Percentiles rank a stretch among this genome's conserved stretches.
Evolutionary conservation across 2,329 filamentous ascomycete species (phyloP).

Genomic region (Ophiognomonia clavigignenti-juglandacearum): DNA sequence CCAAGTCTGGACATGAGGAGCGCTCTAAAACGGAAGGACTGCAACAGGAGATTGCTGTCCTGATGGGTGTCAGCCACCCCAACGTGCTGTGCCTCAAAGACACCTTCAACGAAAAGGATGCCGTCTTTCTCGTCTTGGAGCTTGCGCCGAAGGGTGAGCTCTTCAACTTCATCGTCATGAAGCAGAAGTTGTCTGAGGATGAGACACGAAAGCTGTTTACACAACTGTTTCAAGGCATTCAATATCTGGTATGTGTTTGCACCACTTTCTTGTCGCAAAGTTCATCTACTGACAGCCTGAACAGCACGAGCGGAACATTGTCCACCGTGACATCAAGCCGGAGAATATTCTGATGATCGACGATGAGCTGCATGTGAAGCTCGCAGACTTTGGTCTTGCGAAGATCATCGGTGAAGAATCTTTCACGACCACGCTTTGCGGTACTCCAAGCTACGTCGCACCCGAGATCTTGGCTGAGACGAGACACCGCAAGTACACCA

Average conservation of each 20-base stretch:
- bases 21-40: constrained; percentile 78
- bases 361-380: constrained; percentile 78
- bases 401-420: constrained; percentile 99
- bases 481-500: constrained; percentile 81
- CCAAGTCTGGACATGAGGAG: constrained; percentile 78
- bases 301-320: constrained; percentile 93
- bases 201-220: constrained; percentile 84
- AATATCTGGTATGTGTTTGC: constrained; percentile 70
- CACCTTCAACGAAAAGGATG: constrained; percentile 86
- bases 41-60: constrained; percentile 91
- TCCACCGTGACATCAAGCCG: constrained; percentile 96
- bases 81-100: constrained; percentile 92
- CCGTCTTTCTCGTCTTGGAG: constrained; percentile 87
- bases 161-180: constrained; percentile 91
- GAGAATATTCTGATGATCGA: constrained; percentile 92
- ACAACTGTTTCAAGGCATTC: constrained; percentile 89
- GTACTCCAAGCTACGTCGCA: constrained; percentile 95
- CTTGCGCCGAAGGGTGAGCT: constrained; percentile 88
- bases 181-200: constrained; percentile 78
- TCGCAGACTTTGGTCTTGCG: constrained; percentile 93
- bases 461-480: constrained; percentile 87
- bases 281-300: constrained; percentile 22
- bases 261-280: background rate
- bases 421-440: constrained; percentile 92
- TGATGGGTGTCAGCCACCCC: constrained; percentile 96